A percentile compares a stretch with the other conserved stretches of the same genome.
Conservation (phyloP, 73 alveolate species). For the Halteria grandinella region DNA sequence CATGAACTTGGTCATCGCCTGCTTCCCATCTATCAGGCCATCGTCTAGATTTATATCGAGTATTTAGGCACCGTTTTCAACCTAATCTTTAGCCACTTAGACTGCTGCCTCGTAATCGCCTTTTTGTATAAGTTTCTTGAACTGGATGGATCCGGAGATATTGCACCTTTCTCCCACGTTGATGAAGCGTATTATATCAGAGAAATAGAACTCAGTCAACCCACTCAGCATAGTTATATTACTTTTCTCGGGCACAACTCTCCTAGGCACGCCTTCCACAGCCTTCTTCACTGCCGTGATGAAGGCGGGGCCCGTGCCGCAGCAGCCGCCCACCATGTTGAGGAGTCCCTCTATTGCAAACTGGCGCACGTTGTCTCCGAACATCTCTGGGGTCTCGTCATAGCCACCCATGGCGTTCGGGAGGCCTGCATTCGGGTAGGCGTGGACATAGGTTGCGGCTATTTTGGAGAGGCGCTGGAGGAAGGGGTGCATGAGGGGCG, state of each 20-base stretch:
- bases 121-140: conserved; percentile 71
- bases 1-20: conserved; percentile 79
- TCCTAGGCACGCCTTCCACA: conserved; percentile 39
- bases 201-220: conserved; percentile 57
- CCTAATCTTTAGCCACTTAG: conserved; percentile 76
- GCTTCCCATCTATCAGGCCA: conserved; percentile 75
- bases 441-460: conserved; percentile 70
- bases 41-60: conserved; percentile 80
- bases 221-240: conserved; percentile 64
- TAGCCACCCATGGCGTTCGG: conserved; percentile 89
- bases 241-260: conserved; percentile 14
- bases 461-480: conserved; percentile 60
- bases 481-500: conserved; percentile 72
- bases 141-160: conserved; percentile 74
- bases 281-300: conserved; percentile 58
- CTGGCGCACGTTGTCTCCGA: conserved; percentile 51
- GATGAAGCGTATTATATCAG: conserved; percentile 53
- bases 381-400: conserved; percentile 81
- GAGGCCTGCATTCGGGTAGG: conserved; percentile 85
- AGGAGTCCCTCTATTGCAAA: conserved; percentile 67
- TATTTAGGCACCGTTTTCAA: conserved; percentile 77
- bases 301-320: conserved; percentile 80
- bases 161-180: conserved; percentile 83
- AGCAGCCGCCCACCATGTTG: conserved; percentile 87
- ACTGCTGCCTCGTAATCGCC: conserved; percentile 70